A percentile compares a stretch with the other conserved stretches of the same genome.
Conservation (phyloP, 257 asterid genomes). For the Solanum ossicruentum region DNA sequence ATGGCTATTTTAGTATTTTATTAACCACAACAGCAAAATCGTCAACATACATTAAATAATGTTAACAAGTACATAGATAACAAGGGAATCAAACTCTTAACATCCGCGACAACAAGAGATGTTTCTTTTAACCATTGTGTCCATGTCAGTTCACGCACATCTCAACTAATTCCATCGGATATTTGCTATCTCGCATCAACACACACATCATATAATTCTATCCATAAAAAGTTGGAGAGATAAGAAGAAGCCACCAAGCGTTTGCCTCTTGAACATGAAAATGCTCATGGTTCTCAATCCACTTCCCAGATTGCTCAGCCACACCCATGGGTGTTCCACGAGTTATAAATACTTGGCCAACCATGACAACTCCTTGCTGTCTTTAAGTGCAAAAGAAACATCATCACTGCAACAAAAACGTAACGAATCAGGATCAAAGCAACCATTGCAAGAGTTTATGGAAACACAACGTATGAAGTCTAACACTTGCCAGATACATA, state of each 20-base stretch:
- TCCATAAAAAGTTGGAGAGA: neutral
- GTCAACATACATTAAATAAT: neutral
- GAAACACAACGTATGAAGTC: neutral
- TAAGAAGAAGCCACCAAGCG: neutral
- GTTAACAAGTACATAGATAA: neutral
- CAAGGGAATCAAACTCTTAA: neutral
- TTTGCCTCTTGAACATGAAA: neutral
- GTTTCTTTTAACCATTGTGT: neutral
- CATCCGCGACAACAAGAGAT: neutral
- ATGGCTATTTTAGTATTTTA: neutral
- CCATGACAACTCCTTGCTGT: constrained; percentile 85
- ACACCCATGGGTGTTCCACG: neutral
- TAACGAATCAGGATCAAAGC: neutral
- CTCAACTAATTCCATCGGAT: neutral
- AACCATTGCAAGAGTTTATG: neutral
- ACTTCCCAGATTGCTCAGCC: neutral
- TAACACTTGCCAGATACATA: neutral
- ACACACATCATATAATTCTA: neutral
- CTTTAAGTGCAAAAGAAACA: constrained; percentile 86
- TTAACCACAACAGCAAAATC: neutral
- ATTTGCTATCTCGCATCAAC: neutral
- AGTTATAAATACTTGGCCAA: constrained; percentile 53
- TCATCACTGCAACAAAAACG: constrained; percentile 54
- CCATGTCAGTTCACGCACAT: neutral
- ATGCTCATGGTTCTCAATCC: neutral